These are phyloP conservation scores for Mucor piriformis DNA, from an alignment of 371 early-diverging fungal genomes.

Conservation along the genomic window DNA sequence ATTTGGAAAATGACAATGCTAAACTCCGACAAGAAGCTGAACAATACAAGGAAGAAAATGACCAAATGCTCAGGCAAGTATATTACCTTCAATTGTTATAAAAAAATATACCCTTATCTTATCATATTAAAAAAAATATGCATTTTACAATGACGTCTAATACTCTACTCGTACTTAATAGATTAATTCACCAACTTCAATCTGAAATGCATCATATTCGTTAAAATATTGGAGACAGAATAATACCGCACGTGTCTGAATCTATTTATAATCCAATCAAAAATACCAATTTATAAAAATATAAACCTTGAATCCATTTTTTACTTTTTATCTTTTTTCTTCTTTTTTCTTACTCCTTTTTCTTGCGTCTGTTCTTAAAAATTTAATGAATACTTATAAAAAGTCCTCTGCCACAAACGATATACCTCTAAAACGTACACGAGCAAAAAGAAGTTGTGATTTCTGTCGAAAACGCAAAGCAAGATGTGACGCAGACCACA, in stretches of 20 bases:
- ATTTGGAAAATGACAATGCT: slow-evolving; percentile 37
- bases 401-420: neutral
- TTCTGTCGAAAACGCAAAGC: slow-evolving; percentile 56
- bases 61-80: slow-evolving; percentile 51
- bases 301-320: neutral
- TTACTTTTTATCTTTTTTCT: slow-evolving; percentile 1
- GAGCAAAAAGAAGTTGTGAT: slow-evolving; percentile 59
- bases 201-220: slow-evolving; percentile 37
- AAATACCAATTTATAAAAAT: slow-evolving; percentile 9
- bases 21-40: slow-evolving; percentile 29
- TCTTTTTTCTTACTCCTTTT: slow-evolving; percentile 16
- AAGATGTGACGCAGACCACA: slow-evolving; percentile 54
- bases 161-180: slow-evolving; percentile 8
- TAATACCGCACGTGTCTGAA: slow-evolving; percentile 22
- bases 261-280: slow-evolving; percentile 22
- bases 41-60: slow-evolving; percentile 45
- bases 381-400: slow-evolving; percentile 10
- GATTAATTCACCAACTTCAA: slow-evolving; percentile 48
- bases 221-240: slow-evolving; percentile 14
- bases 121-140: neutral
- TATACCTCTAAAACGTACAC: slow-evolving; percentile 44
- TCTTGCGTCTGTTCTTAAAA: slow-evolving; percentile 6
- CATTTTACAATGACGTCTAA: neutral
- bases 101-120: neutral
- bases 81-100: slow-evolving; percentile 1